These are phyloP conservation scores for Penicillium ochrochloron DNA, from an alignment of 495 filamentous ascomycete genomes.

Conservation along the genomic window DNA sequence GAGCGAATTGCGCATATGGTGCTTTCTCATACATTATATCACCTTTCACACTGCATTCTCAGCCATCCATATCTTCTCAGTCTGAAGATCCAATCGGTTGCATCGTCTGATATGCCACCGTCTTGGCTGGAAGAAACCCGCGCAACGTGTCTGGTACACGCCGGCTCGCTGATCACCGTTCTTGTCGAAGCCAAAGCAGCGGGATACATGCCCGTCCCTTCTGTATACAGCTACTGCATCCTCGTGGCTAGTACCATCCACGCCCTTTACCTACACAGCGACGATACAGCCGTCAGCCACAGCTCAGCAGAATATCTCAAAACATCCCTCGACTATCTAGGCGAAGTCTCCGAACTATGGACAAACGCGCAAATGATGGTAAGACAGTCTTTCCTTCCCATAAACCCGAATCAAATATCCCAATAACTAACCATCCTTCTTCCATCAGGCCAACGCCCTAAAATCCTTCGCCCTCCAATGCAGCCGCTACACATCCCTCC, in stretches of 20 bases:
- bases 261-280: slow-evolving; percentile 25
- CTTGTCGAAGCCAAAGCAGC: slow-evolving; percentile 34
- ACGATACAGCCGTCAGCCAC: slow-evolving; percentile 15
- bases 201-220: slow-evolving; percentile 30
- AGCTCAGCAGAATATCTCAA: slow-evolving; percentile 28
- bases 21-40: slow-evolving; percentile 33
- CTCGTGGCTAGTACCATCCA: slow-evolving; percentile 35
- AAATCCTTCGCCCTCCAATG: slow-evolving; percentile 30
- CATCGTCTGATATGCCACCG: slow-evolving; percentile 13
- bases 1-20: slow-evolving; percentile 32
- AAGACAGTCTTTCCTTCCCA: neutral
- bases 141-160: slow-evolving; percentile 17
- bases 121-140: slow-evolving; percentile 23
- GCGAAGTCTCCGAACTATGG: slow-evolving; percentile 31
- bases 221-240: slow-evolving; percentile 36
- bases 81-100: slow-evolving; percentile 16
- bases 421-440: neutral
- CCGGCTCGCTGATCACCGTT: slow-evolving; percentile 25
- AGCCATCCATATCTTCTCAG: slow-evolving; percentile 36
- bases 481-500: slow-evolving; percentile 27
- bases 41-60: slow-evolving; percentile 35
- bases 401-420: neutral
- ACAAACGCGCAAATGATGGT: slow-evolving; percentile 31
- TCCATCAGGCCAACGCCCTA: slow-evolving; percentile 23
- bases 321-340: slow-evolving; percentile 25